Evolutionary conservation across 805 yeast genomes (phyloP), one percentile per base, ranked within the genome.

Genomic region (Myxozyma sirexii): DNA sequence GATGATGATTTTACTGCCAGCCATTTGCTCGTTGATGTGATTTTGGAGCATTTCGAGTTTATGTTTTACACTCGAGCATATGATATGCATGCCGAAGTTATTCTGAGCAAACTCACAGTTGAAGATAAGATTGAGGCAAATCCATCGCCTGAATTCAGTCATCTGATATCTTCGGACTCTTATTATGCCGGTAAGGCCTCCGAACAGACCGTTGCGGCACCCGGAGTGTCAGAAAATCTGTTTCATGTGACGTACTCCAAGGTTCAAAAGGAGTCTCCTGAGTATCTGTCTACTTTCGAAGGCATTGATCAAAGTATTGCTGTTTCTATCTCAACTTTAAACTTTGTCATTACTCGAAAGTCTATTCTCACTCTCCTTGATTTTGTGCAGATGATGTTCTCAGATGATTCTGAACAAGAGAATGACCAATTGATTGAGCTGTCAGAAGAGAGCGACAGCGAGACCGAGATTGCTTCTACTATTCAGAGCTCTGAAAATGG

Each of bases 331-430:
- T 90, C 97, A 0, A 90, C 96, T 13, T 82, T 94, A 55, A 83
- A 83, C 62, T 79, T 88, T 38, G 86, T 88, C 1, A 74, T 92
- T 5, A 84, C 96, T 0, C 83, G 97, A 49, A 87, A 84, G 69
- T 87, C 96, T 0, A 74, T 88, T 15, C 77, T 94, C 62, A 87
- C 96, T 1, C 75, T 94, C 13, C 74, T 93, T 64, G 93, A 91
- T 71, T 94, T 86, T 71, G 78, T 88, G 1, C 76, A 92, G 68
- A 88, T 90, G 46, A 94, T 98, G 0, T 94, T 94, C 71, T 87
- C 97, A 0, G 54, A 41, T n/a, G 48, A 57, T 7, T 24, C 17
- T 1, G 59, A 27, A 5, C 51, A 45, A 3, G 50, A 33, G 4
- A 56, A 37, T 7, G 55, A 57, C n/a, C 37, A 17, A 29, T 17